These are phyloP conservation scores for Scorias spongiosa DNA, from an alignment of 2,329 filamentous ascomycete species.

Conservation along the genomic window DNA sequence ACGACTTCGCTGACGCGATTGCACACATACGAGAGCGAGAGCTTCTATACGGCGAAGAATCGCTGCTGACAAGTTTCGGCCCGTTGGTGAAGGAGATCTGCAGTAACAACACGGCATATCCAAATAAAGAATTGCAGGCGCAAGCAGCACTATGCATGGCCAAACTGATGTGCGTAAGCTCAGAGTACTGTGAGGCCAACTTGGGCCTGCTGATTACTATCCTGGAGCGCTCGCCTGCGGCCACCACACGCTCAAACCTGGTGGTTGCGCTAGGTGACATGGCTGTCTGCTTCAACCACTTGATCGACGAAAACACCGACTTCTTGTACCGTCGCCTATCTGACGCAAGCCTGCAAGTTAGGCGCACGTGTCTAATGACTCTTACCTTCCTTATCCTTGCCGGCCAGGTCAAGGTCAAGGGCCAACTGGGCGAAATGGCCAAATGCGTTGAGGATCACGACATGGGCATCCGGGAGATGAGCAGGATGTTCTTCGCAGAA, in stretches of 20 bases:
- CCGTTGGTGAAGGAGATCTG: slow-evolving; percentile 88
- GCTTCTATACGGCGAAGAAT: slow-evolving; percentile 66
- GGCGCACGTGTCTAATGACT: slow-evolving; percentile 96
- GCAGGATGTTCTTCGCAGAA: slow-evolving; percentile 97
- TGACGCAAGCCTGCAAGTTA: slow-evolving; percentile 76
- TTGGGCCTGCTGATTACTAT: slow-evolving; percentile 91
- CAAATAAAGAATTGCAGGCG: slow-evolving; percentile 77
- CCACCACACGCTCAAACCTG: slow-evolving; percentile 86
- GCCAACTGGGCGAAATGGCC: slow-evolving; percentile 95
- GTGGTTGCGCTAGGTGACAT: slow-evolving; percentile 96
- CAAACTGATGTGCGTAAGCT: slow-evolving; percentile 96
- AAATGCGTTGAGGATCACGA: slow-evolving; percentile 97
- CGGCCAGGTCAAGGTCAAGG: slow-evolving; percentile 98
- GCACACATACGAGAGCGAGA: slow-evolving; percentile 72
- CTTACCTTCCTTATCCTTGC: slow-evolving; percentile 93
- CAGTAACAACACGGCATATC: slow-evolving; percentile 83
- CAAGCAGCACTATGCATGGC: slow-evolving; percentile 88
- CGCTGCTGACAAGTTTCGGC: slow-evolving; percentile 78
- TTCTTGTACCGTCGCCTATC: slow-evolving; percentile 90
- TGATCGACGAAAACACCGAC: slow-evolving; percentile 98
- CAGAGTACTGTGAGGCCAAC: slow-evolving; percentile 90
- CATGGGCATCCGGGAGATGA: slow-evolving; percentile 81
- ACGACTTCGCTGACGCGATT: slow-evolving; percentile 82
- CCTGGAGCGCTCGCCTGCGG: slow-evolving; percentile 83
- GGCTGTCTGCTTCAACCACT: slow-evolving; percentile 98